A percentile compares a stretch with the other conserved stretches of the same genome.
Evolutionary conservation across 169 alveolate genomes (phyloP).

Genomic region (Cryptosporidium bovis): DNA sequence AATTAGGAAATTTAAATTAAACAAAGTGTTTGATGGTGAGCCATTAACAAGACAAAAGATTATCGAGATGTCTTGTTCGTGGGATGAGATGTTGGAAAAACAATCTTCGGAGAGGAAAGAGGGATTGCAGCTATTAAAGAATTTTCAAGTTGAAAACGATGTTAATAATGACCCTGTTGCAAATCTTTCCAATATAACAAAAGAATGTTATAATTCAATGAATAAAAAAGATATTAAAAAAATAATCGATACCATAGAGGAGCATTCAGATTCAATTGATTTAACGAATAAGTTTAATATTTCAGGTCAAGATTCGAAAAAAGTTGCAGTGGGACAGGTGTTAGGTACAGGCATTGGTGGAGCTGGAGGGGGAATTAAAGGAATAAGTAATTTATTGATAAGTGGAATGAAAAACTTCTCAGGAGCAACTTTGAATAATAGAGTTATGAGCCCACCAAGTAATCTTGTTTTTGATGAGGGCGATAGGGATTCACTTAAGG

Average conservation of each 20-base stretch:
- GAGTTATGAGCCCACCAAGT: background rate
- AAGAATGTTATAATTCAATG: background rate
- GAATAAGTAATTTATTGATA: background rate
- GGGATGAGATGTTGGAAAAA: slow-evolving; percentile 9
- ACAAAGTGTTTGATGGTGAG: background rate
- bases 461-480: background rate
- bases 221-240: slow-evolving; percentile 23
- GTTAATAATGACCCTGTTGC: background rate
- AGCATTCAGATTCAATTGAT: background rate
- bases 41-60: slow-evolving; percentile 27
- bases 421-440: background rate
- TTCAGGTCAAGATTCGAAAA: background rate
- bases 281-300: background rate
- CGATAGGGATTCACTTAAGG: background rate
- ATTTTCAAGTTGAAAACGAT: background rate
- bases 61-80: slow-evolving; percentile 25
- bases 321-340: background rate
- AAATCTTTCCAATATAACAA: background rate
- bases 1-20: slow-evolving; percentile 19
- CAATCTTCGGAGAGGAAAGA: slow-evolving; percentile 24
- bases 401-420: slow-evolving; percentile 5
- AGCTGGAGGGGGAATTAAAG: background rate
- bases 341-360: background rate
- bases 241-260: slow-evolving; percentile 7
- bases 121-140: slow-evolving; percentile 19